Percentiles rank a stretch among this genome's conserved stretches.
Conservation (phyloP, 331 rosid genomes). For the Prunus yedoensis region DNA sequence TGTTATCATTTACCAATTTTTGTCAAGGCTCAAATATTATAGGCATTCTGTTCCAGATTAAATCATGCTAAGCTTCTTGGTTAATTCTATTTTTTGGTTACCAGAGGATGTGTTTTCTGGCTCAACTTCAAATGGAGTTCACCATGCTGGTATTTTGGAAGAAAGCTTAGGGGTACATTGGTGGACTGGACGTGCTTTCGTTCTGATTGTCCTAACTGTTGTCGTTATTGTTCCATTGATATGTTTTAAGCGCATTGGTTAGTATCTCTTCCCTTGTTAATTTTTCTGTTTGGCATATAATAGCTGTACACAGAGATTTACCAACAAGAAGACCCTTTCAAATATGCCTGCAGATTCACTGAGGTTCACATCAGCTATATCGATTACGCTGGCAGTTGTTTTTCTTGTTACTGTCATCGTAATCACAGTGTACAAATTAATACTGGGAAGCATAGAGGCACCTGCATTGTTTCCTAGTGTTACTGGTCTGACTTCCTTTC, state of each 20-base stretch:
- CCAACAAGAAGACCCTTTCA: neutral
- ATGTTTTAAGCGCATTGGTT: slow-evolving; percentile 22
- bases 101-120: slow-evolving; percentile 25
- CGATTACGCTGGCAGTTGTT: slow-evolving; percentile 19
- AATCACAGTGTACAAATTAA: slow-evolving; percentile 12
- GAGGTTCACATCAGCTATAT: slow-evolving; percentile 14
- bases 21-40: neutral
- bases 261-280: neutral
- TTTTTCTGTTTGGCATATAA: neutral
- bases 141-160: slow-evolving; percentile 20
- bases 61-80: neutral
- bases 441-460: slow-evolving; percentile 10
- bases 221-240: slow-evolving; percentile 12
- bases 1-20: neutral
- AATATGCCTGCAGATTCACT: slow-evolving; percentile 20
- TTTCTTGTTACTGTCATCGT: slow-evolving; percentile 19
- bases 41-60: no score
- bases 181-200: slow-evolving; percentile 30
- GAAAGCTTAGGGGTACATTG: slow-evolving; percentile 25
- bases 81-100: neutral
- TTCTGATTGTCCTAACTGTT: slow-evolving; percentile 16
- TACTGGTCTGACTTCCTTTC: slow-evolving; percentile 21
- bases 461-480: slow-evolving; percentile 17
- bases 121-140: slow-evolving; percentile 24
- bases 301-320: neutral